Percentiles rank a stretch among this genome's conserved stretches.
Evolutionary conservation across 192 early-diverging fungal species (phyloP).

Genomic region (Entomortierella lignicola): DNA sequence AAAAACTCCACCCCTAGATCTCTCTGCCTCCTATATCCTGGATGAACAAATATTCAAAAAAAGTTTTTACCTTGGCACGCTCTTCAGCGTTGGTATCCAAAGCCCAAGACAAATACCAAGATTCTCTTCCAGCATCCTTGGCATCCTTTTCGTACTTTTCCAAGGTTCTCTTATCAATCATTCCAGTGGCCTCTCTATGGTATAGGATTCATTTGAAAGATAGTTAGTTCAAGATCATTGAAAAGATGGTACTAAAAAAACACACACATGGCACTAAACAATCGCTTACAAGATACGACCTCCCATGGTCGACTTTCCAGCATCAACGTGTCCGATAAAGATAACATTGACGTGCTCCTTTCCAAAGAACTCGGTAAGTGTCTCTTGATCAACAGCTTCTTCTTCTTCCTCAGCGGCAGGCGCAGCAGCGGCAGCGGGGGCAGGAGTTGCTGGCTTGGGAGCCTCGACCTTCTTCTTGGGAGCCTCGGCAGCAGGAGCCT

Average conservation of each 20-base stretch:
- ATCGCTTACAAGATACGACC: slow-evolving; percentile 91
- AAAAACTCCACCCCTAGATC: no score
- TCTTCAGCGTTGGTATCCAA: slow-evolving; percentile 98
- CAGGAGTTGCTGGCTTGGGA: slow-evolving; percentile 33
- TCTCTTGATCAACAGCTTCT: slow-evolving; percentile 65
- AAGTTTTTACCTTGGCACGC: slow-evolving; percentile 80
- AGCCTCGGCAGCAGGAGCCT: slow-evolving; percentile 23
- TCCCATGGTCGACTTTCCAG: slow-evolving; percentile 98
- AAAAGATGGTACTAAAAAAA: neutral
- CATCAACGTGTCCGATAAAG: slow-evolving; percentile 99
- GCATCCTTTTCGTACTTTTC: slow-evolving; percentile 99
- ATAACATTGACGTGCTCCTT: slow-evolving; percentile 98
- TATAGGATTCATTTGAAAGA: neutral
- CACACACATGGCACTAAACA: neutral
- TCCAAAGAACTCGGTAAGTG: slow-evolving; percentile 75
- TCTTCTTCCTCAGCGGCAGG: slow-evolving; percentile 63
- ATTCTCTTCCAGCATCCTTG: slow-evolving; percentile 96
- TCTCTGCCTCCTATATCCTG: no score
- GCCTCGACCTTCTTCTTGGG: slow-evolving; percentile 31
- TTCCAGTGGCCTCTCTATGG: slow-evolving; percentile 86
- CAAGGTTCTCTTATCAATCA: slow-evolving; percentile 99
- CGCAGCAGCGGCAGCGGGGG: slow-evolving; percentile 41
- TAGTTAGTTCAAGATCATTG: no score
- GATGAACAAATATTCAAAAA: no score
- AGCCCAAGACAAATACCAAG: slow-evolving; percentile 99